Evolutionary conservation across 2,329 filamentous ascomycete species (phyloP), one percentile per base, ranked within the genome.

Genomic region (Aschersonia sp.): DNA sequence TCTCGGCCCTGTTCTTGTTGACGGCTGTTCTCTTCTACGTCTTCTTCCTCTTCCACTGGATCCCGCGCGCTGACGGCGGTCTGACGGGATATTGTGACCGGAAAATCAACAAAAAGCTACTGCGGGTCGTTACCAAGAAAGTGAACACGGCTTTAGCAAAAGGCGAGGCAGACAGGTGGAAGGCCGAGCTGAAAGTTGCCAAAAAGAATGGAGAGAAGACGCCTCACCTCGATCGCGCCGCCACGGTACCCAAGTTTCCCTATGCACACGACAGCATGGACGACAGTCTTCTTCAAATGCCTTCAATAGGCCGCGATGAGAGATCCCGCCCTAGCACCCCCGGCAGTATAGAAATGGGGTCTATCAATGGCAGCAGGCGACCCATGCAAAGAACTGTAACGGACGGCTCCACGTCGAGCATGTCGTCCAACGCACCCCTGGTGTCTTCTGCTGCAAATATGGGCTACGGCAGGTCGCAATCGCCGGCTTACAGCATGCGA

Each of bases 1-100:
- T 97, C 56, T 84, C 85, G 0, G 77, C 85, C 5, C 61, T 97
- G 2, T 81, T 77, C 43, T 72, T 97, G 46, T 68, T 91, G n/a
- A 60, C 85, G 7, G 88, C 86, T 0, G 69, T 81, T 29, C 57
- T 94, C 1, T 80, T 94, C 51, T 97, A 94, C 65, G 65, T 95
- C 40, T 78, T 87, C 57, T 98, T 95, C 64, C 74, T 98, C 5
- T 95, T 85, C 77, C 85, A 92, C 64, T 92, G 91, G 66, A 91
- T 98, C 51, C 89, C 89, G 1, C 76, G 77, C 38, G 72, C 79
- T 9, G 89, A 96, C 58, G 87, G 88, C 5, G 82, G 85, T 5
- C 73, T 98, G 31, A 79, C 80, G 4, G 81, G 82, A 30, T 98
- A 94, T 67, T 97, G 92, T 62, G 84, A 86, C 52, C 83, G 89